Conservation (phyloP, 805 yeast species). For the Suhomyces xylopsoci region DNA sequence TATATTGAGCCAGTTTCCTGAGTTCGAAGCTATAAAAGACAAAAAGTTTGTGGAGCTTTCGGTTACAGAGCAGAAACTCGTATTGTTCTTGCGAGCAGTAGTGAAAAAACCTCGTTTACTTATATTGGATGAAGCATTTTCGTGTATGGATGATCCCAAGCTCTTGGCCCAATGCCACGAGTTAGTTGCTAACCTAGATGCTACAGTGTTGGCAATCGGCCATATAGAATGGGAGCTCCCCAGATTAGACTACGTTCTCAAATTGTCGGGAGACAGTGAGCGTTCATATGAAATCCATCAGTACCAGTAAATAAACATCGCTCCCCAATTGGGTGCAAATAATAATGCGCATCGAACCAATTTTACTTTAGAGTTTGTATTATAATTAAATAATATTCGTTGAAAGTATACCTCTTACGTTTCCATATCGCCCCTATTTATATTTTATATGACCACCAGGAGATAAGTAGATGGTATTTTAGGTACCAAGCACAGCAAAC, state of each 20-base stretch:
- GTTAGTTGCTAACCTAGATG: slow-evolving; percentile 28
- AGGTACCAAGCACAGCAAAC: neutral
- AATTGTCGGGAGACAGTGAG: slow-evolving; percentile 29
- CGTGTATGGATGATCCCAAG: slow-evolving; percentile 73
- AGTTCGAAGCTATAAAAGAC: slow-evolving; percentile 36
- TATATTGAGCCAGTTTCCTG: slow-evolving; percentile 21
- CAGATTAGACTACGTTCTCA: slow-evolving; percentile 48
- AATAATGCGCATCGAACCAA: neutral
- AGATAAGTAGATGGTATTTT: no score
- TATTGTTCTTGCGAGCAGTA: slow-evolving; percentile 71
- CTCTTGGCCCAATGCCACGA: slow-evolving; percentile 33
- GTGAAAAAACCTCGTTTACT: slow-evolving; percentile 74
- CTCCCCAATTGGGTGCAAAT: neutral
- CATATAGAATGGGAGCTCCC: slow-evolving; percentile 84
- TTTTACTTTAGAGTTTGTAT: neutral
- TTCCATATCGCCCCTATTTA: no score
- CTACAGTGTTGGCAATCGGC: slow-evolving; percentile 77
- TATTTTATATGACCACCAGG: no score
- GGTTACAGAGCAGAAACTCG: slow-evolving; percentile 74
- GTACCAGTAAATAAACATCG: neutral
- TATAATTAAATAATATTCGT: neutral
- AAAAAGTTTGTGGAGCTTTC: slow-evolving; percentile 51
- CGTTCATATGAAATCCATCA: slow-evolving; percentile 20
- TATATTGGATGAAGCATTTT: slow-evolving; percentile 88
- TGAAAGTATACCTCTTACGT: neutral